Conservation (phyloP, 805 yeast species). For the Pichia phayaonensis region DNA sequence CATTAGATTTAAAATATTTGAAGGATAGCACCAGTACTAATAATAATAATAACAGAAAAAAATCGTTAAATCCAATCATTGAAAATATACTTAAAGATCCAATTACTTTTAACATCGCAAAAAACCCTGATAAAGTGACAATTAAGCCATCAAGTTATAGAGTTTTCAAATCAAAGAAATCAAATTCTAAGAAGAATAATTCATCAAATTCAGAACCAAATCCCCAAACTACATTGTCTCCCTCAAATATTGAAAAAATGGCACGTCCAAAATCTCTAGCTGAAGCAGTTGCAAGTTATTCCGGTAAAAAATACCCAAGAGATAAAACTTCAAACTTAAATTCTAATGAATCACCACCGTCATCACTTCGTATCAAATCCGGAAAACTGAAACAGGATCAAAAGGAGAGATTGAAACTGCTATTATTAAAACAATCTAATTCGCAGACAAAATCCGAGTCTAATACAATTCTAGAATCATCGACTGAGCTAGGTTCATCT, state of each 20-base stretch:
- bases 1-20: not conserved
- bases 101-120: slow-evolving; percentile 55
- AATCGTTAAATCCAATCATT: slow-evolving; percentile 2
- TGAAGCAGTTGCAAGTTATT: slow-evolving; percentile 51
- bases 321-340: not conserved
- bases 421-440: slow-evolving; percentile 7
- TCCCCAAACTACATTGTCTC: not conserved
- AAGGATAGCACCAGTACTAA: not conserved
- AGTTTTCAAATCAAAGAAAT: slow-evolving; percentile 27
- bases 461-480: slow-evolving; percentile 5
- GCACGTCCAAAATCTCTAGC: slow-evolving; percentile 41
- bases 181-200: slow-evolving; percentile 1
- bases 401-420: slow-evolving; percentile 7
- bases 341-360: not conserved
- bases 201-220: not conserved
- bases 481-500: not conserved
- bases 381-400: slow-evolving; percentile 25
- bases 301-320: slow-evolving; percentile 39
- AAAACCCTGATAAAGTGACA: slow-evolving; percentile 40
- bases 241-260: slow-evolving; percentile 12
- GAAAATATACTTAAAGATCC: slow-evolving; percentile 46
- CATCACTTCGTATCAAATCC: slow-evolving; percentile 24
- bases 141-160: slow-evolving; percentile 43
- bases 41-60: not conserved
- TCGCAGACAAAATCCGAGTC: not conserved